Conservation (phyloP, 192 early-diverging fungal species). For the Thamnidium elegans region DNA sequence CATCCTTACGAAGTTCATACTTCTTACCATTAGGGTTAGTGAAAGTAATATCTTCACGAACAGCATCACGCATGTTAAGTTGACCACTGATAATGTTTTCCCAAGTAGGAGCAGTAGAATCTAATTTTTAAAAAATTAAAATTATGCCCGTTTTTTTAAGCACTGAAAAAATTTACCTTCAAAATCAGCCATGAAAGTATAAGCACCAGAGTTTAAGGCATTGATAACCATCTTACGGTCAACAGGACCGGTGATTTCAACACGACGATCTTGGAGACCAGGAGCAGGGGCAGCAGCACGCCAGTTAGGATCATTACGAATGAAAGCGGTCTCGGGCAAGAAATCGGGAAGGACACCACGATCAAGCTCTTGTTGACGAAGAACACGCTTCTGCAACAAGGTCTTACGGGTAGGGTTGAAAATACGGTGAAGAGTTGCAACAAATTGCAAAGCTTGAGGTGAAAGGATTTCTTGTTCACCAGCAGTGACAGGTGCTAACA, state of each 20-base stretch:
- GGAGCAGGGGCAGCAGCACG: conserved; percentile 85
- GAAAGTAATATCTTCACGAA: conserved; percentile 82
- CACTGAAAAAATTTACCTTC: conserved; percentile 58
- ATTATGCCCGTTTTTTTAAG: too few relatives aligned
- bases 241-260: conserved; percentile 97
- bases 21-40: conserved; percentile 88
- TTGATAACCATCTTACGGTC: conserved; percentile 99
- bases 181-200: conserved; percentile 98
- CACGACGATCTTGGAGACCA: conserved; percentile 85
- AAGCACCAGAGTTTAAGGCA: conserved; percentile 91
- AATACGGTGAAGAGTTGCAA: conserved; percentile 85
- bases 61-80: conserved; percentile 92
- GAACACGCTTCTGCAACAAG: conserved; percentile 76
- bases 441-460: conserved; percentile 76
- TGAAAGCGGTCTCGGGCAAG: conserved; percentile 85
- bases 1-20: conserved; percentile 89
- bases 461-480: conserved; percentile 74
- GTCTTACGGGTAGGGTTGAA: conserved; percentile 90
- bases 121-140: too few relatives aligned
- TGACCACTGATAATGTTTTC: conserved; percentile 87
- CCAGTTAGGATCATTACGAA: conserved; percentile 90
- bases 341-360: conserved; percentile 84
- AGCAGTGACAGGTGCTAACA: conserved; percentile 65
- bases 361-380: conserved; percentile 79
- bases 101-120: conserved; percentile 98